Evolutionary conservation across 129 eudicot species (phyloP).

Genomic region (Deinandra increscens): DNA sequence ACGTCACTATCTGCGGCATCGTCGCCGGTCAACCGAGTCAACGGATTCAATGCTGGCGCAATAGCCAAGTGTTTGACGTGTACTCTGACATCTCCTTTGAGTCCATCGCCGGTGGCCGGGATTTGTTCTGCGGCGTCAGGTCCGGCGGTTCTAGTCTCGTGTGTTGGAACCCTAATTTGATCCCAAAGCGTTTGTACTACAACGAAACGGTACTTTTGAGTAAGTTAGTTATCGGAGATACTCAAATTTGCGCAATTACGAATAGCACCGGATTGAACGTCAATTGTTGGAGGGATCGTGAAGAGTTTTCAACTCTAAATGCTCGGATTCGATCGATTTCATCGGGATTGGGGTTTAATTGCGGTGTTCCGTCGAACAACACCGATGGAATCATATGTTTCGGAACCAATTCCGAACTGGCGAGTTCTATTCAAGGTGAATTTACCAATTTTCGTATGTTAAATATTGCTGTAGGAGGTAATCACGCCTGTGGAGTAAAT

Average conservation of each 20-base stretch:
- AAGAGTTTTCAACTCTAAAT: slow-evolving; percentile 22
- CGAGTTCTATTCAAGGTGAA: slow-evolving; percentile 39
- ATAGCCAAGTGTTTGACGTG: slow-evolving; percentile 24
- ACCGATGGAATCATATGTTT: slow-evolving; percentile 53
- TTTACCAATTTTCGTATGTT: slow-evolving; percentile 47
- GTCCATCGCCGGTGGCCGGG: slow-evolving; percentile 77
- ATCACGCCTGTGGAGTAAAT: slow-evolving; percentile 70
- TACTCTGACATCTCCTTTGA: slow-evolving; percentile 57
- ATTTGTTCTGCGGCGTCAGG: slow-evolving; percentile 63
- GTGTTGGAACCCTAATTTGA: slow-evolving; percentile 64
- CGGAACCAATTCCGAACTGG: slow-evolving; percentile 35
- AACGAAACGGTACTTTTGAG: slow-evolving; percentile 30
- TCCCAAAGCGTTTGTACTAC: slow-evolving; percentile 60
- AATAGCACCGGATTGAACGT: slow-evolving; percentile 36
- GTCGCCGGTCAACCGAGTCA: slow-evolving; percentile 52
- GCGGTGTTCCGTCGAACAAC: slow-evolving; percentile 44
- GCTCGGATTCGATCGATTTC: slow-evolving; percentile 41
- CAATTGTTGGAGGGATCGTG: slow-evolving; percentile 65
- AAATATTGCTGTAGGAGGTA: slow-evolving; percentile 59
- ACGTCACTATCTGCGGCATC: slow-evolving; percentile 74
- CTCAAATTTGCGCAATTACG: slow-evolving; percentile 59
- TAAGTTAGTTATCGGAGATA: slow-evolving; percentile 50
- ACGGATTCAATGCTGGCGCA: slow-evolving; percentile 59
- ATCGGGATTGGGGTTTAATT: slow-evolving; percentile 64
- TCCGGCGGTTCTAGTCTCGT: slow-evolving; percentile 68